These are phyloP conservation scores for Xylariaceae sp. DNA, from an alignment of 2,329 filamentous ascomycete species.

Conservation along the genomic window DNA sequence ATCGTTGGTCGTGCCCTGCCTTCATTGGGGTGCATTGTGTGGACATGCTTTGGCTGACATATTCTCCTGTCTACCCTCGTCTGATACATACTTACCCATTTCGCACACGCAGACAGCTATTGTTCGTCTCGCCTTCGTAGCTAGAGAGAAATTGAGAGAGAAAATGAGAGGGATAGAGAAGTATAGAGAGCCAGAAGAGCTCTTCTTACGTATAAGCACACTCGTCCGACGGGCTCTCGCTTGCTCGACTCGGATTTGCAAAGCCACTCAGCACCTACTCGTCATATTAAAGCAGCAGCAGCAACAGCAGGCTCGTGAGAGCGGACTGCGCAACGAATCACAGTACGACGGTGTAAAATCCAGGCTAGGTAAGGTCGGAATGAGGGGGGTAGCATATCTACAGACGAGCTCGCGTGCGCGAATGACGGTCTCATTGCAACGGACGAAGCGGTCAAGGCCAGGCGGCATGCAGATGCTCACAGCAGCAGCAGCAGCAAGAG, in stretches of 20 bases:
- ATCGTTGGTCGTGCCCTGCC: slow-evolving; percentile 21
- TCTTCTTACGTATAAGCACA: too few species aligned
- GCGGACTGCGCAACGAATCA: neutral
- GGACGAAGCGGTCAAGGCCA: slow-evolving; percentile 32
- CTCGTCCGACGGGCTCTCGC: too few species aligned
- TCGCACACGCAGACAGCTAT: too few species aligned
- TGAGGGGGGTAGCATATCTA: slow-evolving; percentile 4
- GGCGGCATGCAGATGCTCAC: slow-evolving; percentile 26
- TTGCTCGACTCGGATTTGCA: too few species aligned
- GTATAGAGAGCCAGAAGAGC: too few species aligned
- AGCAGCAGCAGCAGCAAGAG: slow-evolving; percentile 15
- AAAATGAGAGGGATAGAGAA: too few species aligned
- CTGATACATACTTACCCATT: neutral
- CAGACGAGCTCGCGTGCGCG: slow-evolving; percentile 22
- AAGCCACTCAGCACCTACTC: too few species aligned
- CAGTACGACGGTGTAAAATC: neutral
- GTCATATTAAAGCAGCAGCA: neutral
- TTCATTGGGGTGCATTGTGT: slow-evolving; percentile 27
- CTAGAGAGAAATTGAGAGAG: too few species aligned
- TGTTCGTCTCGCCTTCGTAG: too few species aligned
- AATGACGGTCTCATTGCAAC: slow-evolving; percentile 27
- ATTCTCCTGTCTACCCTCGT: neutral
- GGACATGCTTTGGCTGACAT: slow-evolving; percentile 16
- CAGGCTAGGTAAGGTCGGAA: slow-evolving; percentile 22
- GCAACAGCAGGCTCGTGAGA: neutral